These are phyloP conservation scores for Arthroderma sp. DNA, from an alignment of 2,329 filamentous ascomycete species.

Conservation along the genomic window DNA sequence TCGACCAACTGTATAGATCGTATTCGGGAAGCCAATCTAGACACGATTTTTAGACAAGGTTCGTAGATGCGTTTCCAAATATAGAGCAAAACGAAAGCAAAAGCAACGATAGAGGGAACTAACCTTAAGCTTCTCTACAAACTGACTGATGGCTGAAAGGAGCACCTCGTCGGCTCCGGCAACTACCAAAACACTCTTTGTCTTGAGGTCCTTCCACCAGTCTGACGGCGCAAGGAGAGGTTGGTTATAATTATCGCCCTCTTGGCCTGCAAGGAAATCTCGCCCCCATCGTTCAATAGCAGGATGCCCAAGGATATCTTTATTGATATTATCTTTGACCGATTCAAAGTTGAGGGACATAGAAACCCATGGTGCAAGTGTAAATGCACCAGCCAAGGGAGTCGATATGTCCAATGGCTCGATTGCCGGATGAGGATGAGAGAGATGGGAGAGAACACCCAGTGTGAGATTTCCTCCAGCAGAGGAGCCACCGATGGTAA, in stretches of 20 bases:
- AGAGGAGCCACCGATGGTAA: constrained; percentile 33
- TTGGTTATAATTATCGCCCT: constrained; percentile 41
- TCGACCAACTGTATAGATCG: constrained; percentile 24
- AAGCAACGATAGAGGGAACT: constrained; percentile 16
- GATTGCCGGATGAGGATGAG: constrained; percentile 44
- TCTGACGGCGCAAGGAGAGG: constrained; percentile 34
- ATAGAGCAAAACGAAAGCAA: background rate
- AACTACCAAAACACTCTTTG: constrained; percentile 39
- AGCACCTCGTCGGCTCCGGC: constrained; percentile 45
- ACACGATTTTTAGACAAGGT: background rate
- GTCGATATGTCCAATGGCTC: constrained; percentile 27
- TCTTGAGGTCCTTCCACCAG: constrained; percentile 42
- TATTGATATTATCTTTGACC: constrained; percentile 34
- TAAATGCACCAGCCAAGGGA: constrained; percentile 37
- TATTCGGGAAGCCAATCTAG: constrained; percentile 17
- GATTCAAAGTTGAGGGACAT: constrained; percentile 35
- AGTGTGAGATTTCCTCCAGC: constrained; percentile 31
- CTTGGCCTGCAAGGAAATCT: constrained; percentile 33
- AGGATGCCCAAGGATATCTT: constrained; percentile 36
- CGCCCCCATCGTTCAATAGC: constrained; percentile 34
- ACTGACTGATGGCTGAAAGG: constrained; percentile 41
- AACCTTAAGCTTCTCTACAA: constrained; percentile 35
- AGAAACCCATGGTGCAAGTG: constrained; percentile 47
- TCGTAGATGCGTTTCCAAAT: background rate
- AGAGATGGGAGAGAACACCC: constrained; percentile 27